Evolutionary conservation across 1,284 basidiomycete species (phyloP).

Genomic region (Hypsizygus ulmarius): DNA sequence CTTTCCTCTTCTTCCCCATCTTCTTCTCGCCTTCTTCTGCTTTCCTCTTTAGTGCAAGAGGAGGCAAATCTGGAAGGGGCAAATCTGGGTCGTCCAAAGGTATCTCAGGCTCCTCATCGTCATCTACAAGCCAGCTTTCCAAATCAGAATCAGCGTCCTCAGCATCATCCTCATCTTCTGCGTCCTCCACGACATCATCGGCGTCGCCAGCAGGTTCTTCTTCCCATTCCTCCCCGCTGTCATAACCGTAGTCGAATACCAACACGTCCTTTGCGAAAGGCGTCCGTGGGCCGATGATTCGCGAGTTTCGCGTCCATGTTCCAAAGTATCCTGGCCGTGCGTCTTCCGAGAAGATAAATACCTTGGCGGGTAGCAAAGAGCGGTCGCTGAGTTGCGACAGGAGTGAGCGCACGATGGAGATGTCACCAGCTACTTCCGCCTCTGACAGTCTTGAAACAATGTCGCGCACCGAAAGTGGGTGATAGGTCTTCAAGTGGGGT

Average conservation of each 20-base stretch:
- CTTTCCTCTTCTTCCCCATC: slow-evolving; percentile 63
- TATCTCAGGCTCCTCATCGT: slow-evolving; percentile 60
- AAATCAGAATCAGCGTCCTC: slow-evolving; percentile 69
- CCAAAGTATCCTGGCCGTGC: slow-evolving; percentile 82
- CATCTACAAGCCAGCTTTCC: slow-evolving; percentile 77
- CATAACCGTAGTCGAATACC: slow-evolving; percentile 77
- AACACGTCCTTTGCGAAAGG: slow-evolving; percentile 71
- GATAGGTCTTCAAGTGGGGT: slow-evolving; percentile 32
- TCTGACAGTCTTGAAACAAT: slow-evolving; percentile 66
- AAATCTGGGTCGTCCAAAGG: slow-evolving; percentile 39
- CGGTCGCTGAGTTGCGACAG: slow-evolving; percentile 58
- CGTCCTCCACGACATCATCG: slow-evolving; percentile 69
- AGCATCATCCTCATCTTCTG: slow-evolving; percentile 61
- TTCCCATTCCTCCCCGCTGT: slow-evolving; percentile 87
- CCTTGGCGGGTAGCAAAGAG: slow-evolving; percentile 61
- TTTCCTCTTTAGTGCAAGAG: slow-evolving; percentile 51
- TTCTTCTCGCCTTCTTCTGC: slow-evolving; percentile 44
- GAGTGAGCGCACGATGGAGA: slow-evolving; percentile 54
- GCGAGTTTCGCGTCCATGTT: slow-evolving; percentile 79
- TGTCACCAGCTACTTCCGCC: slow-evolving; percentile 73
- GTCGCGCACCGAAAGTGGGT: slow-evolving; percentile 45
- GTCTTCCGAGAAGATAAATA: slow-evolving; percentile 74
- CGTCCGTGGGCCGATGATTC: slow-evolving; percentile 66
- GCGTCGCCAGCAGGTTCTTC: slow-evolving; percentile 69
- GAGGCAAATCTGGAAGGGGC: slow-evolving; percentile 36